Base-by-base conservation (phyloP, 805 yeast species). In the Kuraishia molischiana region DNA sequence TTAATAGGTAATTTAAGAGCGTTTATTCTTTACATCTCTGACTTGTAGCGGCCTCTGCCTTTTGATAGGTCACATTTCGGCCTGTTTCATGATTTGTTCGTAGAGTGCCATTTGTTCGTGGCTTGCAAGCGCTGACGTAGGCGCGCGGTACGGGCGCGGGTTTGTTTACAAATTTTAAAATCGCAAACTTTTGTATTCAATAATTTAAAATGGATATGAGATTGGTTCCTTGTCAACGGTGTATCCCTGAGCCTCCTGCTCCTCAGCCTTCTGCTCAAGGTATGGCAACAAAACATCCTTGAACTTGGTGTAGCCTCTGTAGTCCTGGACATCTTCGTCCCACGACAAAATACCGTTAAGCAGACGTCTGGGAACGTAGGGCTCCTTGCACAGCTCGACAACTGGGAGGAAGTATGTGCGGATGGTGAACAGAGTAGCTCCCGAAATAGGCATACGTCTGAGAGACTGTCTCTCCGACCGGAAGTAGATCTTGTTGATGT, bases 391-490 rank as follows among this genome's bases (percentile, higher is more conserved):
- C 35, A 79, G 51, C 41, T 75, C 68, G 3, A 60, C 56, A 22
- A 78, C 49, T 5, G 83, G 82, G 18, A 68, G 47, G 52, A 78
- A 77, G 48, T 78, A 78, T 1, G 85, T 79, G 46, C 85, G 61
- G 35, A 78, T 64, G 18, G 84, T 78, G 55, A 78, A 79, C 2
- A 72, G 56, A 18, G 67, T 59, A 10, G 71, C 79, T 9, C 85
- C 84, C 3, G 74, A 54, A 29, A 64, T 56, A 11, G 85, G 85
- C 40, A 78, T 59, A 48, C 81, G 62, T 46, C 84, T 64, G 37
- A 78, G 59, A 34, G 78, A 65, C 51, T 78, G 85, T 53, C 85
- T 61, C 51, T 79, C 85, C 20, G 79, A 72, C 45, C 85, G 65
- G 54, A 67, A 77, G 53, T 67, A 72, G 24, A 79, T 51, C 41